Percentiles rank a stretch among this genome's conserved stretches.
phyloP scores from a whole-genome alignment of 2,329 filamentous ascomycete genomes.

The Pyricularia pennisetigena region DNA sequence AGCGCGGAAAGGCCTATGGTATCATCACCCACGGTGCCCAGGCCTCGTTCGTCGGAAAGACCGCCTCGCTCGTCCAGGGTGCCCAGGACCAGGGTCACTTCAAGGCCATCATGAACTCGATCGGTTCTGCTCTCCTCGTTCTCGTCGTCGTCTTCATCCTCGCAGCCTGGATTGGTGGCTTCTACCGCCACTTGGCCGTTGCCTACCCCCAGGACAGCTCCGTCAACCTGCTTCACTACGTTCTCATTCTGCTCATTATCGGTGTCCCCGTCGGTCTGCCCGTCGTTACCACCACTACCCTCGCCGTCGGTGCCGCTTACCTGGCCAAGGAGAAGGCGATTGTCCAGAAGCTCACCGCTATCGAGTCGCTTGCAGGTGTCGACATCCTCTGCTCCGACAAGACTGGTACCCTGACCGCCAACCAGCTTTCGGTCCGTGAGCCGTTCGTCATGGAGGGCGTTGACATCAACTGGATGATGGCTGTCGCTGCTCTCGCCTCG shows the following conservation, averaged over 20 bases:
- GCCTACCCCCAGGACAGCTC: conserved; percentile 46
- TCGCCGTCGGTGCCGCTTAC: conserved; percentile 43
- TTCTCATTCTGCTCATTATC: conserved; percentile 63
- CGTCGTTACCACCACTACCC: conserved; percentile 62
- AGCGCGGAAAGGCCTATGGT: conserved; percentile 67
- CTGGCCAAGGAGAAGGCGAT: conserved; percentile 47
- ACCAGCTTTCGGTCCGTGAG: conserved; percentile 68
- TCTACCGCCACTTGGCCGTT: conserved; percentile 62
- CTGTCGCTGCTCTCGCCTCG: conserved; percentile 64
- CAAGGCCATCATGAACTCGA: conserved; percentile 79
- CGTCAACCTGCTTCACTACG: conserved; percentile 58
- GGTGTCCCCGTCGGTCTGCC: conserved; percentile 74
- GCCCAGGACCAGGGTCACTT: conserved; percentile 66
- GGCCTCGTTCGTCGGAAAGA: conserved; percentile 69
- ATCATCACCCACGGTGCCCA: conserved; percentile 58
- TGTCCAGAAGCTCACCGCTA: conserved; percentile 49
- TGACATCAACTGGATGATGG: conserved; percentile 80
- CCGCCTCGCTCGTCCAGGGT: conserved; percentile 63
- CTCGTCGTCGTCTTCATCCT: conserved; percentile 72
- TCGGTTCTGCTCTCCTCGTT: conserved; percentile 63
- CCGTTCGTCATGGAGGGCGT: conserved; percentile 68
- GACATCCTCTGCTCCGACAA: conserved; percentile 64
- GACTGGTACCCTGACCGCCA: conserved; percentile 66
- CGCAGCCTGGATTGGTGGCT: conserved; percentile 66
- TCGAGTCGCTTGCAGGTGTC: conserved; percentile 60